Base-by-base conservation (phyloP, 2,329 filamentous ascomycete genomes). In the Coniochaeta prunicola region DNA sequence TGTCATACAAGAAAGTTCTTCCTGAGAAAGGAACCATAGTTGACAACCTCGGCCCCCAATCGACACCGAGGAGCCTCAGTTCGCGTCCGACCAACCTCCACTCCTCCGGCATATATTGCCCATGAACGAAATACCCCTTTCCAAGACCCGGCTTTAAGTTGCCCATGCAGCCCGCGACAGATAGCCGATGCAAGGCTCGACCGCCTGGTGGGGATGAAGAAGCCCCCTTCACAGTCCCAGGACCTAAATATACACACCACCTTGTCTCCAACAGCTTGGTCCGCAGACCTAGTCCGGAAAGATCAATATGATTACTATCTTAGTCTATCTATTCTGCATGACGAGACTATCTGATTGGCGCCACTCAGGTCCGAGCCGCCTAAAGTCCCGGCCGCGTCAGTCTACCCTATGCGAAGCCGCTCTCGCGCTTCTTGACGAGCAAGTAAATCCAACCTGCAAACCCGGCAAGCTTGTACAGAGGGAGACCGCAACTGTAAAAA, bases 291-390 rank as follows among this genome's bases (percentile, higher is more conserved):
- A 50, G 10, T 50, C 45, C 24, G 45, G 45, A 50, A n/a, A 13
- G 24, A 50, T 30, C 24, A 28, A 50, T 50, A 28, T 50, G 10
- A 8, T 17, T 12, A 30, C 45, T 50, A 12, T 50, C 24, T 7
- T 50, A 30, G 13, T 50, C 45, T 3, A 54, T 54, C 30, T 54
- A 54, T 21, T n/a, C 19, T 54, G 53, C 53, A 33, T 17, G 31
- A 36, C 53, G 17, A 50, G n/a, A 58, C 61, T 53, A 63, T 60
- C 59, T 62, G 61, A 53, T 61, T 53, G 59, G 60, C 59, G 58
- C 58, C 57, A 59, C 58, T 62, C 59, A 64, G 63, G 59, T 57
- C 62, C 64, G 64, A 65, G 56, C 42, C 45, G 60, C 57, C 53
- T 58, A 57, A 48, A 56, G 36, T 54, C 53, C 30, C 31, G n/a